Percentiles rank a stretch among this genome's conserved stretches.
These are phyloP conservation scores for Huntiella bhutanensis DNA, from an alignment of 2,329 filamentous ascomycete species.

Conservation along the genomic window DNA sequence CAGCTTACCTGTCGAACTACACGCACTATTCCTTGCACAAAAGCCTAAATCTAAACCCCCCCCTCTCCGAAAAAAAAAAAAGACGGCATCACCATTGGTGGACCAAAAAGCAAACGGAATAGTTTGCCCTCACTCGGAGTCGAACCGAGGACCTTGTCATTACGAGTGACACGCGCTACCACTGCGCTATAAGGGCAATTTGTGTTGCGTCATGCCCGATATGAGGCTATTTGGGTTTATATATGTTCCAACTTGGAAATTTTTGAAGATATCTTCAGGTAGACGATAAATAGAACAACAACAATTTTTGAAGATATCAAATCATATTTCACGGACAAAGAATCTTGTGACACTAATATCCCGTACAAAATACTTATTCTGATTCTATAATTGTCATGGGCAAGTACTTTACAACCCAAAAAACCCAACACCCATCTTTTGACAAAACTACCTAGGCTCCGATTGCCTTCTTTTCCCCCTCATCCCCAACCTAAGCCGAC, in stretches of 20 bases:
- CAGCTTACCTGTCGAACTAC: no score
- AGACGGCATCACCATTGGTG: no score
- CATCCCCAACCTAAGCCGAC: neutral
- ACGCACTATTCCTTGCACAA: no score
- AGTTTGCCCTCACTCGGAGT: conserved; percentile 18
- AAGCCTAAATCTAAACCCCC: no score
- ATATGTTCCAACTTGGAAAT: neutral
- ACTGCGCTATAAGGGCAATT: conserved; percentile 19
- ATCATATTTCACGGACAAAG: no score
- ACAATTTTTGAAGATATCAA: no score
- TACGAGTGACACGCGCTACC: conserved; percentile 22
- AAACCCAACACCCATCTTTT: neutral
- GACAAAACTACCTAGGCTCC: neutral
- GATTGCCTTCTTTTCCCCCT: neutral
- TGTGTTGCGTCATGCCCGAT: neutral
- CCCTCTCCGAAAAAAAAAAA: no score
- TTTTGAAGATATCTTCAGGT: no score
- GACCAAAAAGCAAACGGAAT: neutral
- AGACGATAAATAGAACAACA: no score
- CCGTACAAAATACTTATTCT: neutral
- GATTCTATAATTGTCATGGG: neutral
- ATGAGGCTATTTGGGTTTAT: neutral
- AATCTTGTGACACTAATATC: neutral
- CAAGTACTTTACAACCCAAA: no score
- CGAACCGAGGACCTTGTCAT: conserved; percentile 21